phyloP scores from a whole-genome alignment of 2,329 filamentous ascomycete genomes.

The Pseudogymnoascus sp. region DNA sequence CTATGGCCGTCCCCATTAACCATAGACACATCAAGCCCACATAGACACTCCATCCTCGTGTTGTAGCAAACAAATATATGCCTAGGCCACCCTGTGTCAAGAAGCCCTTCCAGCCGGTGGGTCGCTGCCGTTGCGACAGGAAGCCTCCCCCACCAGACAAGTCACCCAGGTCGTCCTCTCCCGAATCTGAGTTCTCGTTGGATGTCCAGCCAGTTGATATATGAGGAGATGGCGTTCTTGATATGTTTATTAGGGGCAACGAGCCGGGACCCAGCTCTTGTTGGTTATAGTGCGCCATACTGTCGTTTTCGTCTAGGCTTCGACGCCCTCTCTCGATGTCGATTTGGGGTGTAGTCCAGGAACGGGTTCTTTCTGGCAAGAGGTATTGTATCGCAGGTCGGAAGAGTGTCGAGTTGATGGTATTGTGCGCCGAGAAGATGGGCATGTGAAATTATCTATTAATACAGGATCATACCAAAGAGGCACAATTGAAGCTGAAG shows the following conservation, averaged over 20 bases:
- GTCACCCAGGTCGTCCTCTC: slow-evolving; percentile 37
- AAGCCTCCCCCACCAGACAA: slow-evolving; percentile 31
- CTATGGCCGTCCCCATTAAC: slow-evolving; percentile 40
- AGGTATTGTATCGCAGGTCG: slow-evolving; percentile 34
- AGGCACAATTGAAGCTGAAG: background rate
- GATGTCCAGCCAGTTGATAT: slow-evolving; percentile 36
- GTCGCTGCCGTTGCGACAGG: slow-evolving; percentile 15
- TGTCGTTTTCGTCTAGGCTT: background rate
- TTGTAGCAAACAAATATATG: slow-evolving; percentile 40
- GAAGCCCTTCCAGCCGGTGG: slow-evolving; percentile 29
- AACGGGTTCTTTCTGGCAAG: slow-evolving; percentile 16
- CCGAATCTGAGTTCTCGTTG: slow-evolving; percentile 35
- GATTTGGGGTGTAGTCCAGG: background rate
- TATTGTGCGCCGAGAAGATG: slow-evolving; percentile 28
- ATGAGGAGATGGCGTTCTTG: slow-evolving; percentile 38
- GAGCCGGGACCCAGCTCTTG: slow-evolving; percentile 22
- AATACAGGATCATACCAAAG: slow-evolving; percentile 3
- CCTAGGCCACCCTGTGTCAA: slow-evolving; percentile 39
- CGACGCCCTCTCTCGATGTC: slow-evolving; percentile 6
- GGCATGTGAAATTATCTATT: slow-evolving; percentile 11
- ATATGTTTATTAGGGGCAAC: slow-evolving; percentile 39
- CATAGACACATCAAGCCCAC: slow-evolving; percentile 41
- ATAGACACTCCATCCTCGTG: slow-evolving; percentile 41
- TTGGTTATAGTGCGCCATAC: slow-evolving; percentile 16
- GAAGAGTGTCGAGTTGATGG: slow-evolving; percentile 29